Conservation (phyloP, 2,329 filamentous ascomycete species). For the Pyrenophora tritici-repentis region DNA sequence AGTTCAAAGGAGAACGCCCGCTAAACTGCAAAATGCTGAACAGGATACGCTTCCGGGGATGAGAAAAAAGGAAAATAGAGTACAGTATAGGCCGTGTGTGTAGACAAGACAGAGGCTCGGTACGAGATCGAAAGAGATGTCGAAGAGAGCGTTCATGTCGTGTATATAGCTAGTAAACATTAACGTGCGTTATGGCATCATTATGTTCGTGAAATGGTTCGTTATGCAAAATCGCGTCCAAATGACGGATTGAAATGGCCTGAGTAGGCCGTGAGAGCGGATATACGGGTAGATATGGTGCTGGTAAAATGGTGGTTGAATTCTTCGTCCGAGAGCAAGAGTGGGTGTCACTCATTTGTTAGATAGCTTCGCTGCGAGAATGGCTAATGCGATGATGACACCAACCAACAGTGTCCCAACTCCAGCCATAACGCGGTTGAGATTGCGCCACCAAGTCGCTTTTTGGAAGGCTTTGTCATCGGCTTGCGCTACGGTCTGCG, state of each 20-base stretch:
- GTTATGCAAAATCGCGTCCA: slow-evolving; percentile 23
- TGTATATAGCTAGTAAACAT: slow-evolving; percentile 30
- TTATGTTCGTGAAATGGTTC: slow-evolving; percentile 30
- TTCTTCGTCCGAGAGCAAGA: slow-evolving; percentile 1
- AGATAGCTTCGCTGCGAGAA: slow-evolving; percentile 45
- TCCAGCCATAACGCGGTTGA: slow-evolving; percentile 66
- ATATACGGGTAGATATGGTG: slow-evolving; percentile 2
- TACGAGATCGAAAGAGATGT: slow-evolving; percentile 21
- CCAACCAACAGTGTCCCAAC: slow-evolving; percentile 61
- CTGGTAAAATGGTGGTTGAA: slow-evolving; percentile 9
- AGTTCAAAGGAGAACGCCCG: slow-evolving; percentile 36
- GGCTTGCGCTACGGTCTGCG: slow-evolving; percentile 50
- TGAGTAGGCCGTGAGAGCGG: slow-evolving; percentile 3
- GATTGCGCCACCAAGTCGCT: slow-evolving; percentile 67
- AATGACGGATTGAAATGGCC: slow-evolving; percentile 7
- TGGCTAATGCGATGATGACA: slow-evolving; percentile 51
- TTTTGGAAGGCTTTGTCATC: slow-evolving; percentile 60
- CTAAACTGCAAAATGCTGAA: slow-evolving; percentile 38
- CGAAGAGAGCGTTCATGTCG: slow-evolving; percentile 27
- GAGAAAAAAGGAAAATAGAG: slow-evolving; percentile 22
- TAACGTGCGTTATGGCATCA: slow-evolving; percentile 38
- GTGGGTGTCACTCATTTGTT: slow-evolving; percentile 12
- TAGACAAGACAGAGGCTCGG: slow-evolving; percentile 24
- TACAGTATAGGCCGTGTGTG: slow-evolving; percentile 27
- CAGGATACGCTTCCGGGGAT: slow-evolving; percentile 9